Conservation (phyloP, 768 basidiomycete species). For the Leccinum fibrillosum region DNA sequence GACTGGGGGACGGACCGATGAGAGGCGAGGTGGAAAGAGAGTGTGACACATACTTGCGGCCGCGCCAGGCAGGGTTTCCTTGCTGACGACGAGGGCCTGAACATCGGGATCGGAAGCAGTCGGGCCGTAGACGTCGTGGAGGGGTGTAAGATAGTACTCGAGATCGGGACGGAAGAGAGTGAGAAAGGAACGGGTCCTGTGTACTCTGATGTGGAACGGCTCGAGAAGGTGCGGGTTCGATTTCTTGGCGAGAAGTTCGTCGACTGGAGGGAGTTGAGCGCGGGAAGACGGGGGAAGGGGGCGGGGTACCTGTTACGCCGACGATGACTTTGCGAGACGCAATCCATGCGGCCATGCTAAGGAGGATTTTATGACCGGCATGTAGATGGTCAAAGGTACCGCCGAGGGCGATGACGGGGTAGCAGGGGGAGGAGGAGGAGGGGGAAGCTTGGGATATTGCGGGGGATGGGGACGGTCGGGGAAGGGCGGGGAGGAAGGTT, state of each 20-base stretch:
- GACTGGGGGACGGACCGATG: slow-evolving; percentile 42
- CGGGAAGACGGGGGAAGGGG: slow-evolving; percentile 3
- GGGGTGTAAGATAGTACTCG: slow-evolving; percentile 63
- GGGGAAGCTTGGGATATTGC: neutral
- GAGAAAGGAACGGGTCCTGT: slow-evolving; percentile 65
- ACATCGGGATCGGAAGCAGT: slow-evolving; percentile 84
- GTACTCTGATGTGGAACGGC: slow-evolving; percentile 51
- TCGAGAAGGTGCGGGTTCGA: slow-evolving; percentile 66
- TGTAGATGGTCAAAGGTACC: slow-evolving; percentile 99
- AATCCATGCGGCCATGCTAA: slow-evolving; percentile 90
- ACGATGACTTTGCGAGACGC: slow-evolving; percentile 78
- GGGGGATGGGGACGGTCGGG: neutral
- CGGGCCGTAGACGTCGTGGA: slow-evolving; percentile 88
- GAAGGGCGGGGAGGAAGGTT: slow-evolving; percentile 13
- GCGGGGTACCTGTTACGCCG: slow-evolving; percentile 71
- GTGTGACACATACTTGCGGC: slow-evolving; percentile 48
- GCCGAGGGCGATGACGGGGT: slow-evolving; percentile 80
- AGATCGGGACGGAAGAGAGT: slow-evolving; percentile 64
- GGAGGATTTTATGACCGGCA: slow-evolving; percentile 93
- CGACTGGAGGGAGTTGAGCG: slow-evolving; percentile 45
- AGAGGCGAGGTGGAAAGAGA: slow-evolving; percentile 8
- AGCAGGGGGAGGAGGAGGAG: slow-evolving; percentile 19
- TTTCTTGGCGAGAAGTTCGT: slow-evolving; percentile 69
- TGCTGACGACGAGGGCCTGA: slow-evolving; percentile 90
- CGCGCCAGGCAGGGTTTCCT: slow-evolving; percentile 81